Evolutionary conservation across 129 eudicot genomes (phyloP).

Genomic region (Smallanthus sonchifolius): DNA sequence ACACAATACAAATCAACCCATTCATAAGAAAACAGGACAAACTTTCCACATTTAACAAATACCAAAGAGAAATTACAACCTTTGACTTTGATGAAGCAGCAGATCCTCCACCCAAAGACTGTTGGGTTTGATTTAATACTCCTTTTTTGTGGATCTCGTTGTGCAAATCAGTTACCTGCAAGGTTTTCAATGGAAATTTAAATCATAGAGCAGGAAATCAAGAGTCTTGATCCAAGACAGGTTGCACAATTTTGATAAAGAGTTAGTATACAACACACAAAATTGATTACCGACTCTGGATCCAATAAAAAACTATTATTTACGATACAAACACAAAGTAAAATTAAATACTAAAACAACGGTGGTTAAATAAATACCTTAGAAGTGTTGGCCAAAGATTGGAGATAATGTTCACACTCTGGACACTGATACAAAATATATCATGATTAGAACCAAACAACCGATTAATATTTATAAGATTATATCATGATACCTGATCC

Average conservation of each 20-base stretch:
- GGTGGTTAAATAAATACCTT: constrained; percentile 33
- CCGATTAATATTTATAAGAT: background rate
- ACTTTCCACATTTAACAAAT: background rate
- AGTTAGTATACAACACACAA: too few relatives aligned
- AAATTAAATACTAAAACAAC: background rate
- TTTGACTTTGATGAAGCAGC: constrained; percentile 32
- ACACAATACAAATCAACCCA: background rate
- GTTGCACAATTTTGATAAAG: too few relatives aligned
- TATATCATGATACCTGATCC: constrained; percentile 38
- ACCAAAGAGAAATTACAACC: constrained; percentile 23
- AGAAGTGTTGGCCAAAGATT: constrained; percentile 44
- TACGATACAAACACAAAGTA: background rate
- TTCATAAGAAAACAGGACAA: background rate
- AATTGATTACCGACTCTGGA: background rate
- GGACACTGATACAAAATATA: constrained; percentile 39
- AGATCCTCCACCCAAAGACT: constrained; percentile 39
- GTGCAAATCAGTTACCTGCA: constrained; percentile 54
- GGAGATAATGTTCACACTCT: constrained; percentile 42
- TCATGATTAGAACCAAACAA: background rate
- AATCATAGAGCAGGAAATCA: background rate
- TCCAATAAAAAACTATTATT: background rate
- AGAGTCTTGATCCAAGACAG: too few relatives aligned
- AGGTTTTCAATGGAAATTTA: background rate
- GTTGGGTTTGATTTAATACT: constrained; percentile 39
- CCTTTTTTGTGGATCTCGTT: constrained; percentile 45